Evolutionary conservation across 208 protist genomes (phyloP).

Genomic region (Crithidia thermophila): DNA sequence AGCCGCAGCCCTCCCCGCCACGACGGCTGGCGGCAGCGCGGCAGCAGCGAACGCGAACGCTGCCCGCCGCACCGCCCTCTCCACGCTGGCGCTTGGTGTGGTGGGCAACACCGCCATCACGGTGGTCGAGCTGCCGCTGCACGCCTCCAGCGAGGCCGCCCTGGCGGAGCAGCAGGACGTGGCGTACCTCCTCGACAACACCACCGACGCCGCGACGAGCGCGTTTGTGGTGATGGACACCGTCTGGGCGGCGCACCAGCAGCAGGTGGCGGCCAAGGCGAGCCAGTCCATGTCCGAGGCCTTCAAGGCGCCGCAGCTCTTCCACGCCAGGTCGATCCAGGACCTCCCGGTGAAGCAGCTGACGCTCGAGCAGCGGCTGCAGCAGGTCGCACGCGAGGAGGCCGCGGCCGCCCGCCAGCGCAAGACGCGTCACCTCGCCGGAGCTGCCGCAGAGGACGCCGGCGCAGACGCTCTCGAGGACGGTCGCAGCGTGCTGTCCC

Average conservation of each 20-base stretch:
- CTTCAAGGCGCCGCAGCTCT: constrained; percentile 46
- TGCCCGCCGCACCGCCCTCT: constrained; percentile 11
- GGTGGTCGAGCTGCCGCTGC: constrained; percentile 34
- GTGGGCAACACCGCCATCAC: constrained; percentile 22
- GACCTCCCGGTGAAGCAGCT: constrained; percentile 69
- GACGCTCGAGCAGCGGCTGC: constrained; percentile 79
- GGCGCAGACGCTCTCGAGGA: too few species aligned
- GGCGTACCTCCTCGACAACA: constrained; percentile 22
- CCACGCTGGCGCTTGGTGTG: constrained; percentile 15
- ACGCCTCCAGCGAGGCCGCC: neutral
- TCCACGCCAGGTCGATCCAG: constrained; percentile 70
- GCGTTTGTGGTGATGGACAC: constrained; percentile 49
- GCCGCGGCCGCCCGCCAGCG: constrained; percentile 17
- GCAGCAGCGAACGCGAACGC: constrained; percentile 12
- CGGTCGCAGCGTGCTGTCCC: constrained; percentile 25
- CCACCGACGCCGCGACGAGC: constrained; percentile 38
- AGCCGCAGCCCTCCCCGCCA: neutral
- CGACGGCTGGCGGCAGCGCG: constrained; percentile 3
- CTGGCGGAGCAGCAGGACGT: constrained; percentile 15
- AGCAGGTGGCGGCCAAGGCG: constrained; percentile 56
- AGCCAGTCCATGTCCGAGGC: constrained; percentile 52
- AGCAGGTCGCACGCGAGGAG: constrained; percentile 39
- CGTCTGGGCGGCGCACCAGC: constrained; percentile 47
- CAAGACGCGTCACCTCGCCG: constrained; percentile 24
- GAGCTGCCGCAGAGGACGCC: neutral